Percentiles rank a stretch among this genome's conserved stretches.
Evolutionary conservation across 1,139 yeast species (phyloP).

Genomic region (Saccharomyces uvarum): DNA sequence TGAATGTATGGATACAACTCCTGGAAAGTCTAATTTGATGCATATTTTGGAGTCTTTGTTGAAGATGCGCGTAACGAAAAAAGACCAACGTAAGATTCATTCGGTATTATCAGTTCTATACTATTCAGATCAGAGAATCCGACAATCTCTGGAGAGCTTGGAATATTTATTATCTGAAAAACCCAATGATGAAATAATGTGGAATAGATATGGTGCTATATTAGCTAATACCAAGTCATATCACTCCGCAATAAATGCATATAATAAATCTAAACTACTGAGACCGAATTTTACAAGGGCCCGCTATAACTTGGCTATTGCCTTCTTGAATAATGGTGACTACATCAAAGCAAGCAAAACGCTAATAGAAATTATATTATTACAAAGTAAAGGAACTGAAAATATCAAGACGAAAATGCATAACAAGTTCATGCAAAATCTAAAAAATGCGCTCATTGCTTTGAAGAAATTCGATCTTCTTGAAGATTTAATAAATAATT

Average conservation of each 20-base stretch:
- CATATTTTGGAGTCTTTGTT: slow-evolving; percentile 76
- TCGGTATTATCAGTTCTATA: slow-evolving; percentile 88
- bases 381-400: neutral
- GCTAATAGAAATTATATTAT: neutral
- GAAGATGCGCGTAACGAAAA: slow-evolving; percentile 68
- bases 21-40: slow-evolving; percentile 53
- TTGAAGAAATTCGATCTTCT: neutral
- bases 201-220: slow-evolving; percentile 96
- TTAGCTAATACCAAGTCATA: slow-evolving; percentile 85
- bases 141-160: slow-evolving; percentile 90
- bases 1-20: slow-evolving; percentile 45
- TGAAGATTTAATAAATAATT: neutral
- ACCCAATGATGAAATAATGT: slow-evolving; percentile 81
- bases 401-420: neutral
- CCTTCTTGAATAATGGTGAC: slow-evolving; percentile 92
- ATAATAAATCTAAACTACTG: slow-evolving; percentile 75
- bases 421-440: neutral
- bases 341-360: slow-evolving; percentile 63
- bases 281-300: slow-evolving; percentile 96
- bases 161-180: slow-evolving; percentile 76
- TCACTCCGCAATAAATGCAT: slow-evolving; percentile 94
- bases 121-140: slow-evolving; percentile 88
- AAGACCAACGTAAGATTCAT: slow-evolving; percentile 76
- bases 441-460: neutral
- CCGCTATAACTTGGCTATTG: slow-evolving; percentile 86